Percentiles rank a stretch among this genome's conserved stretches.
Conservation (phyloP, 2,329 filamentous ascomycete species). For the Colletotrichum destructivum region DNA sequence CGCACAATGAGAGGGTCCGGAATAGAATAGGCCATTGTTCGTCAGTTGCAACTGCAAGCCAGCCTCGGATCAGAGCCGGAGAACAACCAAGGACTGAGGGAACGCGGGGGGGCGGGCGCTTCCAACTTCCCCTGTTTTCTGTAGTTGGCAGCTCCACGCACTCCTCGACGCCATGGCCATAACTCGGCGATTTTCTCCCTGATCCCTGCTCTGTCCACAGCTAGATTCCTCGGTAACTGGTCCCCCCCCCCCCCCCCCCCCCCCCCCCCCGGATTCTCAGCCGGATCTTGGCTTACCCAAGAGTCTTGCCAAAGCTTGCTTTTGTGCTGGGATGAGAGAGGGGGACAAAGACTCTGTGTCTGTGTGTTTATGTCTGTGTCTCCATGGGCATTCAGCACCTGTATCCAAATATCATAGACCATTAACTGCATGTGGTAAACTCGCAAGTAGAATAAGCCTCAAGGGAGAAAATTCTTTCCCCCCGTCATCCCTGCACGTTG, state of each 20-base stretch:
- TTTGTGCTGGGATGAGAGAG: neutral
- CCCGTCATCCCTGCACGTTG: conserved; percentile 16
- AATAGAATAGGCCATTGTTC: neutral
- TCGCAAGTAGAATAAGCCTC: no score
- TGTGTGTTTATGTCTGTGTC: neutral
- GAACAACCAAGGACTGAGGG: neutral
- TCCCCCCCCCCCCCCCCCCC: conserved; percentile 4
- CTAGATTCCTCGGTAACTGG: conserved; percentile 10
- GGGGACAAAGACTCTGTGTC: no score
- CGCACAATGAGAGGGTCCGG: neutral
- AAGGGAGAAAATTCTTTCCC: neutral
- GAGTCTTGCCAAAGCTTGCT: conserved; percentile 12
- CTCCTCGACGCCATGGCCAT: neutral
- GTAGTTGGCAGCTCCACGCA: conserved; percentile 28
- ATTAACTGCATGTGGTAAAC: no score
- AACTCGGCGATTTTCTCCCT: conserved; percentile 26
- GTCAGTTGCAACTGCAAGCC: conserved; percentile 10
- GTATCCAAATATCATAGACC: no score
- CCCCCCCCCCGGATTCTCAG: conserved; percentile 22
- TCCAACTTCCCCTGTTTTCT: conserved; percentile 30
- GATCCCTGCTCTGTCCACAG: conserved; percentile 11
- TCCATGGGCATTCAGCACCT: no score
- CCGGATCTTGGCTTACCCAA: conserved; percentile 15
- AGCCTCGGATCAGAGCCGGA: conserved; percentile 24
- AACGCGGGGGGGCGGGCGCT: conserved; percentile 18